These are phyloP conservation scores for Xerophyta viscosa DNA, from an alignment of 106 monocot species.

Conservation along the genomic window DNA sequence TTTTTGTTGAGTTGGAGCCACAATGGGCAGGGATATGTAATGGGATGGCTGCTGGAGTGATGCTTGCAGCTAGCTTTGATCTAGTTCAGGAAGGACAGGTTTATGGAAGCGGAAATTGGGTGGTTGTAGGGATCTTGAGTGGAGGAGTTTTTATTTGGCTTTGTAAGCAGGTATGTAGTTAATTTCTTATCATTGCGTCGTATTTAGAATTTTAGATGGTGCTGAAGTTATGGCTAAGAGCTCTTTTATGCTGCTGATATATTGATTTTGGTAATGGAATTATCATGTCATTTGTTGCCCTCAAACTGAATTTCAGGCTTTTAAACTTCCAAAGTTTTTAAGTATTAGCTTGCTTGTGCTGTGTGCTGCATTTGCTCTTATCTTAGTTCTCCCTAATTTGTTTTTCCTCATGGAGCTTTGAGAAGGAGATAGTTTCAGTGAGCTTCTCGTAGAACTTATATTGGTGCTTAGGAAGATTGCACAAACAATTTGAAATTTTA, in stretches of 20 bases:
- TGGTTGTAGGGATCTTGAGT: slow-evolving; percentile 70
- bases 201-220: too few species aligned
- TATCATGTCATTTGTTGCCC: too few species aligned
- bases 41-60: slow-evolving; percentile 94
- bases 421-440: not conserved
- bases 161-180: slow-evolving; percentile 78
- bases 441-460: not conserved
- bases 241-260: too few species aligned
- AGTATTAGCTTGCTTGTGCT: not conserved
- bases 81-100: slow-evolving; percentile 88
- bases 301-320: too few species aligned
- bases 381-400: not conserved
- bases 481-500: too few species aligned
- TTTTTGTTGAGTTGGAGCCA: slow-evolving; percentile 91
- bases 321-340: too few species aligned
- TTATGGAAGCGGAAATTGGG: slow-evolving; percentile 66
- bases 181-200: too few species aligned
- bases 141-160: slow-evolving; percentile 94
- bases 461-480: not conserved
- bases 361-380: not conserved
- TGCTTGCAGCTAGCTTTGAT: slow-evolving; percentile 98
- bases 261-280: not conserved
- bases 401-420: not conserved
- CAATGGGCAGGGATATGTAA: slow-evolving; percentile 95
- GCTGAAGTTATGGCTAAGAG: too few species aligned